Evolutionary conservation across 176 grass and related monocot species (phyloP), one percentile per base, ranked within the genome.

Genomic region (Musa itinerans): DNA sequence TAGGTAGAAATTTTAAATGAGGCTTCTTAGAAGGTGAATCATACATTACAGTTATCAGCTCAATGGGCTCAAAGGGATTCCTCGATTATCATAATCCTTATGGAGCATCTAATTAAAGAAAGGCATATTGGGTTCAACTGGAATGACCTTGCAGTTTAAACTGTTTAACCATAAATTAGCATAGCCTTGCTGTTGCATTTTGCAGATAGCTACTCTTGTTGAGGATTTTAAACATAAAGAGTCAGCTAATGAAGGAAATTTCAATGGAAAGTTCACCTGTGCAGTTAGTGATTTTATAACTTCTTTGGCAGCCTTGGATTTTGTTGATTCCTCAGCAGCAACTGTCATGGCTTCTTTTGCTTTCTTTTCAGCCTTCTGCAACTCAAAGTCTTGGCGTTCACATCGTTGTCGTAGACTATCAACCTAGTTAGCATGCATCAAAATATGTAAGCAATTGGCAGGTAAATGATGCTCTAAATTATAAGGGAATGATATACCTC

Each of bases 281-380:
- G 90, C 86, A 51, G 90, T 93, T 56, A 98, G 75, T 50, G 95
- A 86, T 78, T 98, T 98, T 83, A 98, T 98, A 13, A 89, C 94
- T 61, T 98, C 94, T 62, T 98, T 98, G 50, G 94, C 86, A 53
- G 88, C 84, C 77, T 86, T 89, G 0, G 89, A 87, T 83, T 91
- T 98, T 51, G 88, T 85, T 69, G 81, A 87, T 74, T 98, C 95
- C 78, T 93, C 90, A 14, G 84, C 61, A 69, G 83, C 86, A 80
- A 98, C 80, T 76, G 79, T 78, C 69, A 74, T 75, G 12, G 95
- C 90, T 52, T 98, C 86, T 76, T 78, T 76, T 53, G 86, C 76
- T 87, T 98, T 98, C 71, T 72, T 87, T 56, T 91, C 76, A 63
- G 90, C 83, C 72, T 87, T 91, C 70, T 91, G 70, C 80, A 89